Evolutionary conservation across 106 monocot genomes (phyloP), one percentile per base, ranked within the genome.

Genomic region (Hemerocallis citrina): DNA sequence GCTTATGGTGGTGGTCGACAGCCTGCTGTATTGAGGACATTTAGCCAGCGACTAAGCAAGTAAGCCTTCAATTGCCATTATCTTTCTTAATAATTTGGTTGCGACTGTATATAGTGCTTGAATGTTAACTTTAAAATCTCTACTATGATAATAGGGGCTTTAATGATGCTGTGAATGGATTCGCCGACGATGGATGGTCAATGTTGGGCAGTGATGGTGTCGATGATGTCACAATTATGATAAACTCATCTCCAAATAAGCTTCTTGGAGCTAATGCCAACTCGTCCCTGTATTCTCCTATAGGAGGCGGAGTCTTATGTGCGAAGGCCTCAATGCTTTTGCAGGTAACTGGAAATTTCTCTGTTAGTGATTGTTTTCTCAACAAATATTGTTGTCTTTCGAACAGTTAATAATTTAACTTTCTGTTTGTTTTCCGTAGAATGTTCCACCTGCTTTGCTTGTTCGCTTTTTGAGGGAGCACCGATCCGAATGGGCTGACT

Each of bases 281-380:
- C 33, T 46, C 81, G 0, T 59, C 74, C 3, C 49, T 79, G 25
- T 71, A 79, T 23, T 77, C 85, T 23, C n/a, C 79, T 16, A 38
- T 80, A 32, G 76, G 82, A 1, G 82, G 85, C 59, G 85, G 89
- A 24, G 59, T 93, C n/a, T 68, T 93, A 57, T 93, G 93, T 64
- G 93, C 93, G 27, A 93, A 93, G 71, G 89, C 93, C 10, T 93
- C 93, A 14, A 89, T 93, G 89, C 52, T 93, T 34, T 77, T 93
- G 27, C 89, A 93, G 77, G 93, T 93, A 22, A 59, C 41, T 34
- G 21, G n/a, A 34, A 11, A 32, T n/a, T 34, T 62, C n/a, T 45
- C 8, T 19, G 1, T 9, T 65, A 51, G 6, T 38, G 37, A 6
- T 17, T 34, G 10, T 34, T 36, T n/a, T n/a, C n/a, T n/a, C n/a